Base-by-base conservation (phyloP, 371 early-diverging fungal genomes). In the Catenaria anguillulae region DNA sequence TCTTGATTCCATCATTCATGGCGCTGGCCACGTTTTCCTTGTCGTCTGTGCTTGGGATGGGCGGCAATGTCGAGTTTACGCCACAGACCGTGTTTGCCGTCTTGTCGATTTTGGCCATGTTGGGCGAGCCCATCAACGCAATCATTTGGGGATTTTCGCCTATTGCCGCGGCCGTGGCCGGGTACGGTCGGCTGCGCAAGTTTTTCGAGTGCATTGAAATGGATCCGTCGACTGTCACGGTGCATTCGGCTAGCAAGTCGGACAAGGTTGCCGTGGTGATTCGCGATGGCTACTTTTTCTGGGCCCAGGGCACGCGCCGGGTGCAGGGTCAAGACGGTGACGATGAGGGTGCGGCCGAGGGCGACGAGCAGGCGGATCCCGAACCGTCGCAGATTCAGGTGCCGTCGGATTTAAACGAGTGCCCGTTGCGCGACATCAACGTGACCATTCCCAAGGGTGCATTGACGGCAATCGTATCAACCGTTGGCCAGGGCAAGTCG, bases 1-100 rank as follows among this genome's bases (percentile, higher is more conserved):
- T 85, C 19, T 82, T 84, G 35, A 83, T 91, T 46, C 93, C 97
- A 0, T 87, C 91, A 71, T 70, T 92, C 61, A 94, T 92, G 0
- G 84, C 89, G 1, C 79, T 94, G 45, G 68, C 83, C 13, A 90
- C 88, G 0, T 94, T 93, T 78, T 79, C 83, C 0, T 73, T 88
- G 3, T 93, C 89, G 62, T 73, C 80, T 87, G 63, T 76, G 26
- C 60, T 79, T 26, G 73, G 81, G 23, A 69, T 73, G 50, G 74
- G 71, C 59, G 60, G 65, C 24, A 70, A 81, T 64, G 89, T 91
- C 0, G 94, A 93, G 71, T 87, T 92, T 2, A 79, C 93, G 29
- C 79, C 95, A 10, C 24, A 21, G 46, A n/a, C 46, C 46, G 46
- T 46, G 23, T n/a, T 10, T 5, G 10, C 24, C n/a, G 24, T 8